These are phyloP conservation scores for Suhomyces pyralidae DNA, from an alignment of 805 yeast species.

Conservation along the genomic window DNA sequence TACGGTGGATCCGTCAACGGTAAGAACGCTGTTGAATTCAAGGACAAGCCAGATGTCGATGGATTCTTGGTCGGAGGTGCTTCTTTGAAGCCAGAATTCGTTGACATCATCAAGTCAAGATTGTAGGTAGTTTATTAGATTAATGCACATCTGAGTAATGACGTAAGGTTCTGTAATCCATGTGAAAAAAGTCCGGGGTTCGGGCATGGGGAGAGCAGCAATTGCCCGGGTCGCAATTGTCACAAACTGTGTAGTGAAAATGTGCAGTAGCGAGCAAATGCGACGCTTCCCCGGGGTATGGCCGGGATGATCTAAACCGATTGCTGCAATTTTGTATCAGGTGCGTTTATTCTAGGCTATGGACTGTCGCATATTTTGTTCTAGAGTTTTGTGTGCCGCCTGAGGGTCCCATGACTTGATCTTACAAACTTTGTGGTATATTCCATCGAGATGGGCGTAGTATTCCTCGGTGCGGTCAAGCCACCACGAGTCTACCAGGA, in stretches of 20 bases:
- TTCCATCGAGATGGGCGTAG: constrained; percentile 19
- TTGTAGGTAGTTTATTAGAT: constrained; percentile 36
- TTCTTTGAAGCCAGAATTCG: constrained; percentile 95
- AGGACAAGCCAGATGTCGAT: constrained; percentile 89
- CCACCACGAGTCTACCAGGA: constrained; percentile 26
- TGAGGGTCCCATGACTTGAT: constrained; percentile 10
- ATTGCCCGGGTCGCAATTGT: neutral
- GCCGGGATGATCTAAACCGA: neutral
- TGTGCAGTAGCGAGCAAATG: neutral
- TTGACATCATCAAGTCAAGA: constrained; percentile 92
- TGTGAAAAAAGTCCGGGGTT: neutral
- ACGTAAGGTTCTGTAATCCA: neutral
- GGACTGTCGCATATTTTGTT: neutral
- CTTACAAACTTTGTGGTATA: constrained; percentile 14
- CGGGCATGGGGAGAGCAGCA: neutral
- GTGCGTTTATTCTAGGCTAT: neutral
- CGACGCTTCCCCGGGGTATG: neutral
- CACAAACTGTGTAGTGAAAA: too few species aligned
- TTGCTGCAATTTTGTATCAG: neutral
- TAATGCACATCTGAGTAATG: neutral
- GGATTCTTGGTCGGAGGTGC: constrained; percentile 99
- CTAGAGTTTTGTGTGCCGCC: neutral
- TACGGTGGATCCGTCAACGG: constrained; percentile 99
- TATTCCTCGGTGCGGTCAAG: constrained; percentile 15
- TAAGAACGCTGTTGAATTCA: constrained; percentile 84